phyloP scores from a whole-genome alignment of 768 basidiomycete genomes.

The Boletellus sp. region DNA sequence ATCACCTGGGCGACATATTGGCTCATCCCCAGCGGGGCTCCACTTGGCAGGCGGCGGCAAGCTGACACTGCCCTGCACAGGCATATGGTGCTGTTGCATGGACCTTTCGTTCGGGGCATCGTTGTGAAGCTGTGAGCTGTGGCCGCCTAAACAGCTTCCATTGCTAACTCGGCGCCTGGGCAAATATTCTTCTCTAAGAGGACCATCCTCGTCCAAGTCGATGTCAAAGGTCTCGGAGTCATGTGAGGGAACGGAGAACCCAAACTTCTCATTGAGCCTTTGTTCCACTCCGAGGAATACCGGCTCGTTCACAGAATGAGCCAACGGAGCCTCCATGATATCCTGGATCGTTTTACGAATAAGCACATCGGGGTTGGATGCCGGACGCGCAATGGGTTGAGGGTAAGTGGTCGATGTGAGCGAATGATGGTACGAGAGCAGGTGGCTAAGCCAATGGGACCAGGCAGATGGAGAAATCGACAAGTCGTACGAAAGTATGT shows the following conservation, averaged over 20 bases:
- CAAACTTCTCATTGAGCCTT: conserved; percentile 49
- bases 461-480: conserved; percentile 62
- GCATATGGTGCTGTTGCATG: conserved; percentile 7
- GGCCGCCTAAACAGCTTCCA: conserved; percentile 7
- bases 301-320: conserved; percentile 42
- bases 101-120: conserved; percentile 2
- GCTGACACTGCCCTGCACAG: conserved; percentile 25
- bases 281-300: conserved; percentile 73
- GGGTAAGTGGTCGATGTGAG: conserved; percentile 55
- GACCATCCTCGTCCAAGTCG: conserved; percentile 80
- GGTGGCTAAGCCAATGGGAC: conserved; percentile 67
- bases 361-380: conserved; percentile 63
- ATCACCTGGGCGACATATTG: conserved; percentile 53
- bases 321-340: conserved; percentile 50
- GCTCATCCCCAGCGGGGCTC: conserved; percentile 80
- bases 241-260: conserved; percentile 38
- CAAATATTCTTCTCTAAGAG: conserved; percentile 75
- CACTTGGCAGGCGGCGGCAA: conserved; percentile 76
- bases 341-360: conserved; percentile 69
- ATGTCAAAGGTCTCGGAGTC: conserved; percentile 61
- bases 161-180: conserved; percentile 55
- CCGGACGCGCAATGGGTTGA: conserved; percentile 78
- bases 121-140: not conserved
- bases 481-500: conserved; percentile 67
- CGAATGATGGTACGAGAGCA: conserved; percentile 63